Evolutionary conservation across 169 alveolate species (phyloP), one percentile per base, ranked within the genome.

Genomic region (Eimeria brunetti): DNA sequence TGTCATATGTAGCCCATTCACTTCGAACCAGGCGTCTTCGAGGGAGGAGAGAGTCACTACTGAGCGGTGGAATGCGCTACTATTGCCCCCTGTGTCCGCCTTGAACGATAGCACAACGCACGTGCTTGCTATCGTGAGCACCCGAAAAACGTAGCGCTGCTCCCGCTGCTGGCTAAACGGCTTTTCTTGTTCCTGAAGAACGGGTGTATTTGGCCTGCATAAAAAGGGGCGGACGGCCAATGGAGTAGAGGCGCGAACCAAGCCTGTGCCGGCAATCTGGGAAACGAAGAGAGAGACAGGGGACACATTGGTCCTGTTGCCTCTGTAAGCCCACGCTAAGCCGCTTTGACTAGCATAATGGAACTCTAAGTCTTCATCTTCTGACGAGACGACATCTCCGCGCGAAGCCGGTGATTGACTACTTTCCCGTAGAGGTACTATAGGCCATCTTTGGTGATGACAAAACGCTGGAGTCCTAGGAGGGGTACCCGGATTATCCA

Each of bases 81-180:
- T 86, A 33, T 49, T 86, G 51, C 78, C 92, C 60, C 92, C 92
- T 16, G 92, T 86, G 83, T 86, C 92, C 36, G 92, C 92, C 64
- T 86, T 86, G 73, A 86, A 86, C 58, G 92, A 86, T 41, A 86
- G 92, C 58, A 86, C 92, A 5, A 86, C 62, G 49, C 92, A 86
- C 33, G 92, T 86, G 46, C 49, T 41, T 58, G 78, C 92, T 86
- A 86, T 62, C 64, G 81, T 41, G 62, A 86, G 81, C 44, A 60
- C 67, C 92, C 92, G 81, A 56, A 86, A 86, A 86, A 86, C 27
- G 81, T 60, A 86, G 51, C 58, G 92, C 81, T 62, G 92, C 60
- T 56, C 58, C 81, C 83, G 30, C 62, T 44, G 80, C 78, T 86
- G 92, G 51, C 51, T 86, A 38, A 62, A 22, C 46, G 71, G 46